Evolutionary conservation across 306 rosid species (phyloP).

Genomic region (Abrus pulchellus): DNA sequence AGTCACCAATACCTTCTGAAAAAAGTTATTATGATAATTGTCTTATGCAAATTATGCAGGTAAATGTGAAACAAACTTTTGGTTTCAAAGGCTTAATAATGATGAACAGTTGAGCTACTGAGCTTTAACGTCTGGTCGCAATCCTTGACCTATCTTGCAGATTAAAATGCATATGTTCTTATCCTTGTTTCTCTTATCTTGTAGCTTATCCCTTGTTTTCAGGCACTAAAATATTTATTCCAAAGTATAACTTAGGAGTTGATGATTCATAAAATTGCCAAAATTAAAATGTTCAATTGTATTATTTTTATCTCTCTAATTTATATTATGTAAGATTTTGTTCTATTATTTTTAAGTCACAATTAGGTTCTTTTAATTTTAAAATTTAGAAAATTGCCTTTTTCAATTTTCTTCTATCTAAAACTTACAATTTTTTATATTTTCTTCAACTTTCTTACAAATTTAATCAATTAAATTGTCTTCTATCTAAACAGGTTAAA

Average conservation of each 20-base stretch:
- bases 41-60: slow-evolving; percentile 25
- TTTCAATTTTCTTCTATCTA: too few species aligned
- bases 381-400: too few species aligned
- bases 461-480: too few species aligned
- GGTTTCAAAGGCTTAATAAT: slow-evolving; percentile 34
- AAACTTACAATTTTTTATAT: too few species aligned
- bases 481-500: too few species aligned
- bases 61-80: slow-evolving; percentile 23
- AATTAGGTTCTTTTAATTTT: too few species aligned
- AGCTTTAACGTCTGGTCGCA: slow-evolving; percentile 29
- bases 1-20: background rate
- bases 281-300: too few species aligned
- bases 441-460: too few species aligned
- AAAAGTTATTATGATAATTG: background rate
- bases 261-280: background rate
- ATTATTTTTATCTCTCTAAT: too few species aligned
- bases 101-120: slow-evolving; percentile 30
- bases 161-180: slow-evolving; percentile 43
- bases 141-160: slow-evolving; percentile 32
- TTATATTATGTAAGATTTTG: too few species aligned
- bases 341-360: too few species aligned
- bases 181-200: slow-evolving; percentile 36
- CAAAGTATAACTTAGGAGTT: slow-evolving; percentile 23
- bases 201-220: slow-evolving; percentile 18
- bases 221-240: slow-evolving; percentile 16